These are phyloP conservation scores for Marchantia paleacea DNA, from an alignment of 225 moss, liverwort and hornwort genomes.

Conservation along the genomic window DNA sequence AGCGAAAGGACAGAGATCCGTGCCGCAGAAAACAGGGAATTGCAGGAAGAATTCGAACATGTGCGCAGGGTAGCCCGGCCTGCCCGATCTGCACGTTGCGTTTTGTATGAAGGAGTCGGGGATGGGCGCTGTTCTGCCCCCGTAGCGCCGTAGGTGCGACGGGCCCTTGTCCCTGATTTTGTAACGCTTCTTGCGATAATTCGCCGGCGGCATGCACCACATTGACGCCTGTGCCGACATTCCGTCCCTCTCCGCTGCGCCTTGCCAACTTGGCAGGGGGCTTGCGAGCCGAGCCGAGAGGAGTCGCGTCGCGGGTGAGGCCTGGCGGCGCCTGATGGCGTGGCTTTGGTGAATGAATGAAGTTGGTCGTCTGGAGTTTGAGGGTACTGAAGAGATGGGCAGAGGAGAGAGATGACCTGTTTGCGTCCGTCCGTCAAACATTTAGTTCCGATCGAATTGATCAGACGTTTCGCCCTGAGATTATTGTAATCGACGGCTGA, in stretches of 20 bases:
- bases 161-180: conserved; percentile 28
- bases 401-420: not conserved
- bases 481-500: not conserved
- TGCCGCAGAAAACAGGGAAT: conserved; percentile 35
- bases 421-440: conserved; percentile 8
- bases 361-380: not conserved
- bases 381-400: not conserved
- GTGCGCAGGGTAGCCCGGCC: conserved; percentile 34
- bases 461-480: not conserved
- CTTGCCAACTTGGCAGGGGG: not conserved
- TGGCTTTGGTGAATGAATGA: not conserved
- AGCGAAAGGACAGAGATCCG: conserved; percentile 38
- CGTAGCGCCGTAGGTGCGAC: conserved; percentile 29
- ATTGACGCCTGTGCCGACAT: not conserved
- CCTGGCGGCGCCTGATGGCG: not conserved
- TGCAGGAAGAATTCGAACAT: conserved; percentile 40
- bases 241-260: not conserved
- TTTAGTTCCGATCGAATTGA: not conserved
- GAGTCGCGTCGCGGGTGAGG: not conserved
- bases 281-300: not conserved
- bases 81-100: conserved; percentile 34
- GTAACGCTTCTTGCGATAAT: conserved; percentile 23
- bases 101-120: conserved; percentile 42
- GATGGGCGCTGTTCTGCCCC: conserved; percentile 41
- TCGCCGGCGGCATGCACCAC: conserved; percentile 22